phyloP scores from a whole-genome alignment of 345 rosid species.

The Eucalyptus tenuipes region DNA sequence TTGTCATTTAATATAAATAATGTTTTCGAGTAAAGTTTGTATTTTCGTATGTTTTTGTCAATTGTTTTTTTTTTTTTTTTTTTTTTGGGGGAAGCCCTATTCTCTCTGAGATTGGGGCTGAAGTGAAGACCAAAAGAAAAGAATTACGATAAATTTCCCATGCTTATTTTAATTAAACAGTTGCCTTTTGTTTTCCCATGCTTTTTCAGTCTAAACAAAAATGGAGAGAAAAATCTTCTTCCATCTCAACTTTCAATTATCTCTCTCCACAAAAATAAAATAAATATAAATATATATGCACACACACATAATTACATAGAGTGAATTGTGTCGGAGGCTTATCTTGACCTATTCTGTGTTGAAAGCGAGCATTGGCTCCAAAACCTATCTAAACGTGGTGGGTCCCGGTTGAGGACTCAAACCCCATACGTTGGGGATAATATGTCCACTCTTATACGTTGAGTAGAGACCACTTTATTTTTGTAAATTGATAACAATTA shows the following conservation, averaged over 20 bases:
- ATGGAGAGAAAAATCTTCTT: neutral
- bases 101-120: neutral
- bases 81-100: neutral
- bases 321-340: neutral
- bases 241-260: neutral
- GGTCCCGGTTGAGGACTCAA: neutral
- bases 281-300: accelerated
- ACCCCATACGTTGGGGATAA: neutral
- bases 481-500: neutral
- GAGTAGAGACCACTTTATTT: neutral
- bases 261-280: neutral
- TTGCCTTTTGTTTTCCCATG: neutral
- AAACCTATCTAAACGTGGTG: neutral
- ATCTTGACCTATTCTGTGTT: neutral
- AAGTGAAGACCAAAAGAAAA: neutral
- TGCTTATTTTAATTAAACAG: neutral
- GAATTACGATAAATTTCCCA: neutral
- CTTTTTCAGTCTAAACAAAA: neutral
- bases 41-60: neutral
- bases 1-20: neutral
- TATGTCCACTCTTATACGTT: neutral
- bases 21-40: neutral
- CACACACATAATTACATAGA: neutral
- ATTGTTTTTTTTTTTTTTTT: neutral
- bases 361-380: neutral